Base-by-base conservation (phyloP, 495 filamentous ascomycete genomes). In the Cercophora sp. region DNA sequence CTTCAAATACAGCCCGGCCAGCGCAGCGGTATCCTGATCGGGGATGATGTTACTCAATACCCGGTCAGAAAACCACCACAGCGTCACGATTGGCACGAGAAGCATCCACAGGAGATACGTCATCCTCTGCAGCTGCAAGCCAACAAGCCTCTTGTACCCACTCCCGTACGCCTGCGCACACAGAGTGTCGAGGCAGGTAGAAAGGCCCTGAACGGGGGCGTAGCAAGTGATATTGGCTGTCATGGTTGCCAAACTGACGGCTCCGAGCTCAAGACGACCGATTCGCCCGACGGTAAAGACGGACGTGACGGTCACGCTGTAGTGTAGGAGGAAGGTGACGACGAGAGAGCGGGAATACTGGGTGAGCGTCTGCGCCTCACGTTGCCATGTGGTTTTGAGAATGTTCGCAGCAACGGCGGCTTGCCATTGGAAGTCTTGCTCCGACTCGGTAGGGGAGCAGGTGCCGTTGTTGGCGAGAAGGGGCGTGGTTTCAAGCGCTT, bases 301-400 rank as follows among this genome's bases (percentile, higher is more conserved):
- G 59, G 76, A 81, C 2, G 85, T 79, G 47, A 86, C 73, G 4
- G 83, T 87, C 35, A 89, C 74, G 45, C 80, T 83, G 68, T 88
- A 88, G 65, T 89, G 86, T 11, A 89, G 71, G 9, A 87, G 31
- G 60, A 88, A 88, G 0, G 86, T 87, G n/a, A 86, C 55, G 43
- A 86, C 79, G 8, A 89, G 65, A 0, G 83, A 77, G 3, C 68
- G 69, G 0, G 82, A 76, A 57, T 84, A 85, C 58, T 70, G 73
- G 1, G 63, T 61, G 26, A 78, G 66, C 0, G 87, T 85, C 65
- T 85, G 82, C 1, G 84, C 78, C 71, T 96, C 90, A 52, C 88
- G 79, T 58, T 83, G 81, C 87, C 89, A 94, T 0, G 88, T 89
- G 2, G 90, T 95, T 43, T 86, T 82, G 54, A 94, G 87, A 52